Evolutionary conservation across 768 basidiomycete genomes (phyloP).

Genomic region (Mycena rebaudengoi): DNA sequence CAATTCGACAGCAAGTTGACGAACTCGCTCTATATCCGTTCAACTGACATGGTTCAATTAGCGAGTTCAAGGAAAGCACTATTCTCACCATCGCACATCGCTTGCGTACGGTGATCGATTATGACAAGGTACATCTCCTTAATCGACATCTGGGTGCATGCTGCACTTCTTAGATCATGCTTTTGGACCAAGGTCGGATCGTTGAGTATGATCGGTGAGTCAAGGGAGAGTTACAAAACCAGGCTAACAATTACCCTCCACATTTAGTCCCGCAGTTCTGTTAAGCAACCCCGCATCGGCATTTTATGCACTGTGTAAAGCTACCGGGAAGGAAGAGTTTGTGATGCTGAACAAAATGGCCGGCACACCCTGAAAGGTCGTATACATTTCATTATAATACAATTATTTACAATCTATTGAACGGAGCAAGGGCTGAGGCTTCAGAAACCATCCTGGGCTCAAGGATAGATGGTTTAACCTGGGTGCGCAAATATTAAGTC

Average conservation of each 20-base stretch:
- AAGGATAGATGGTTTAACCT: too few relatives aligned
- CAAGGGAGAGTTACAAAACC: conserved; percentile 45
- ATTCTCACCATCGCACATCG: conserved; percentile 86
- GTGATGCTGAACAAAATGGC: conserved; percentile 58
- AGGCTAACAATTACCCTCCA: conserved; percentile 61
- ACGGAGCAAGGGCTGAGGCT: too few relatives aligned
- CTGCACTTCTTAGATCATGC: conserved; percentile 60
- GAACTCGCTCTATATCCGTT: background rate
- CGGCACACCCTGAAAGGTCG: too few relatives aligned
- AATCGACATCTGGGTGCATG: background rate
- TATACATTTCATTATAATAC: too few relatives aligned
- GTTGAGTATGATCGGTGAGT: conserved; percentile 73
- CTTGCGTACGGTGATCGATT: conserved; percentile 81
- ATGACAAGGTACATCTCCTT: conserved; percentile 68
- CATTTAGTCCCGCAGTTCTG: conserved; percentile 45
- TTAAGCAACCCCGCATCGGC: conserved; percentile 53
- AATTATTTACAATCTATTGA: too few relatives aligned
- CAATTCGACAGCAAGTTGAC: too few relatives aligned
- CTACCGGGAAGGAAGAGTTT: conserved; percentile 62
- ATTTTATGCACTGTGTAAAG: conserved; percentile 61
- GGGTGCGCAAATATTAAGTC: too few relatives aligned
- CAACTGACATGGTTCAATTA: conserved; percentile 32
- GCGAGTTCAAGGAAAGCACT: conserved; percentile 82
- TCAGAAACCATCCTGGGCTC: too few relatives aligned
- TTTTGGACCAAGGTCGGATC: conserved; percentile 81